Conservation (phyloP, 2,329 filamentous ascomycete species). For the Xylogone sp. region DNA sequence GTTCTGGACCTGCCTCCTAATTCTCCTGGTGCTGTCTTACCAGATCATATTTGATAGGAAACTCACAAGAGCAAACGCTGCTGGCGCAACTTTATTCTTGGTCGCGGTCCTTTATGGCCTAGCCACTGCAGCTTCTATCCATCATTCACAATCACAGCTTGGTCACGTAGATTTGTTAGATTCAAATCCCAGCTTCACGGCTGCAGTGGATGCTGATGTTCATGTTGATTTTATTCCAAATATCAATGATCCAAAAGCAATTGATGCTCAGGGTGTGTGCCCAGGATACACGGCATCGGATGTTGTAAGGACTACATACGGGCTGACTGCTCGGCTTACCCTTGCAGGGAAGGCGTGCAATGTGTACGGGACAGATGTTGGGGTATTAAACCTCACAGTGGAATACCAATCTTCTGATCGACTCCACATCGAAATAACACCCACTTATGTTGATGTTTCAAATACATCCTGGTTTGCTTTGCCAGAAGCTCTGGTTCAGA, state of each 20-base stretch:
- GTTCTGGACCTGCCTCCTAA: no score
- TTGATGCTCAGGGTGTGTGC: slow-evolving; percentile 49
- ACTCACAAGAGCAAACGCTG: not conserved
- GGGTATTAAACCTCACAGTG: slow-evolving; percentile 62
- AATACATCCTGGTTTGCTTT: slow-evolving; percentile 67
- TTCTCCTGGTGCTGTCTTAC: no score
- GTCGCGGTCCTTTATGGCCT: not conserved
- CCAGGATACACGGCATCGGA: slow-evolving; percentile 66
- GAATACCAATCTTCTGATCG: slow-evolving; percentile 63
- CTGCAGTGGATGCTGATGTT: slow-evolving; percentile 40
- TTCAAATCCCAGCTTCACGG: slow-evolving; percentile 34
- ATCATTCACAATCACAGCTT: not conserved
- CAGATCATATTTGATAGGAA: no score
- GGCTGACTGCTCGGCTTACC: slow-evolving; percentile 65
- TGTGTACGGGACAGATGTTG: slow-evolving; percentile 72
- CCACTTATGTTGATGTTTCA: slow-evolving; percentile 54
- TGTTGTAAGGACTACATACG: slow-evolving; percentile 45
- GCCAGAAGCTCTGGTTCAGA: slow-evolving; percentile 53
- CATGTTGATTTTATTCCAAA: slow-evolving; percentile 55
- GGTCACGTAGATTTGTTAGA: slow-evolving; percentile 10
- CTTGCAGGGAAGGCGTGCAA: slow-evolving; percentile 72
- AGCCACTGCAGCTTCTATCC: not conserved
- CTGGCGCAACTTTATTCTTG: not conserved
- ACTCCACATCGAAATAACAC: slow-evolving; percentile 67
- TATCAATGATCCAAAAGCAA: slow-evolving; percentile 58